A percentile compares a stretch with the other conserved stretches of the same genome.
These are phyloP conservation scores for Hypocrella siamensis DNA, from an alignment of 2,329 filamentous ascomycete species.

Conservation along the genomic window DNA sequence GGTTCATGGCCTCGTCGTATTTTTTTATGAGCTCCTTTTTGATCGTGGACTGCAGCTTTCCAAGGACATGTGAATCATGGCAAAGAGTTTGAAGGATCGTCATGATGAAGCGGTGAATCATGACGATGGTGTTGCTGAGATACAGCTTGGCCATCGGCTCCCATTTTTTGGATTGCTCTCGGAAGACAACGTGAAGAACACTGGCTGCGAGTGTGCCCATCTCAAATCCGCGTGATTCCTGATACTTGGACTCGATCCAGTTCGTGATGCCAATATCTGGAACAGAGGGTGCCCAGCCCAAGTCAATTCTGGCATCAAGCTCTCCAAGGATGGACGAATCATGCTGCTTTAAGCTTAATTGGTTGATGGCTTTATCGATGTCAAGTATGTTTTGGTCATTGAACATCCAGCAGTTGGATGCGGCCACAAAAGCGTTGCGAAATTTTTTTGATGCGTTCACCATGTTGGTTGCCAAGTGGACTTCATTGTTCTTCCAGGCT, in stretches of 20 bases:
- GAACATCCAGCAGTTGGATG: no score
- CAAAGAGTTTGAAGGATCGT: conserved; percentile 25
- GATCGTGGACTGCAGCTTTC: conserved; percentile 27
- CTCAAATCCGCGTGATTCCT: conserved; percentile 3
- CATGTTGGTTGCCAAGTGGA: conserved; percentile 1
- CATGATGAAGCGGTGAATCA: conserved; percentile 37
- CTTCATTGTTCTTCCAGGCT: neutral
- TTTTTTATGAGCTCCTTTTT: conserved; percentile 24
- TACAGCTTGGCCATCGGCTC: conserved; percentile 27
- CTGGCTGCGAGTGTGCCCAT: conserved; percentile 15
- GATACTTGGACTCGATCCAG: conserved; percentile 9
- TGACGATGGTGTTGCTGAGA: conserved; percentile 30
- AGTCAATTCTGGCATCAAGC: no score
- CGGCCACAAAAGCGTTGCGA: no score
- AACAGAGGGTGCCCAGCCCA: no score
- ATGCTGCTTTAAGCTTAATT: no score
- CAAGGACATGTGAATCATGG: conserved; percentile 23
- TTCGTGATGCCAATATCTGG: conserved; percentile 9
- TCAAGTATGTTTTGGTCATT: no score
- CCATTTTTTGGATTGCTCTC: conserved; percentile 40
- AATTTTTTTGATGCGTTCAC: no score
- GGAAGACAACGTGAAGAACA: conserved; percentile 30
- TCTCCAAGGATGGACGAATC: no score
- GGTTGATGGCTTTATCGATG: no score
- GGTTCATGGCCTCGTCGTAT: conserved; percentile 31